A percentile compares a stretch with the other conserved stretches of the same genome.
These are phyloP conservation scores for Periglandula ipomoeae DNA, from an alignment of 2,329 filamentous ascomycete species.

Conservation along the genomic window DNA sequence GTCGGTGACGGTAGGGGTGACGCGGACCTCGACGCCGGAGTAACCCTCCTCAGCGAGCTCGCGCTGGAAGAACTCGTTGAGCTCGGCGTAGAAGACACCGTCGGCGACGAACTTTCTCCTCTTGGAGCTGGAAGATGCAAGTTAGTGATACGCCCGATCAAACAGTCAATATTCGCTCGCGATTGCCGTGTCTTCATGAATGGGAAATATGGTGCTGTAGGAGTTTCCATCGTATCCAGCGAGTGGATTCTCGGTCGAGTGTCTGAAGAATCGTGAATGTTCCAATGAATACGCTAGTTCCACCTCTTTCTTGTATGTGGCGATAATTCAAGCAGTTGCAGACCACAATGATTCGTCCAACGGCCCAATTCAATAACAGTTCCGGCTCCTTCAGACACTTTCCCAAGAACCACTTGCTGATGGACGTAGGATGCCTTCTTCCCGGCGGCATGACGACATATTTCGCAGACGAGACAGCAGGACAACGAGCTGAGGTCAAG, in stretches of 20 bases:
- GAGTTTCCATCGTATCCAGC: background rate
- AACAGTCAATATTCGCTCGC: no score
- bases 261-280: background rate
- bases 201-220: background rate
- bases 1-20: slow-evolving; percentile 98
- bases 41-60: slow-evolving; percentile 99
- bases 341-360: background rate
- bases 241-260: background rate
- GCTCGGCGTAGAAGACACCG: slow-evolving; percentile 99
- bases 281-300: no score
- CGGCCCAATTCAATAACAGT: background rate
- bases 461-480: background rate
- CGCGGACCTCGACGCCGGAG: slow-evolving; percentile 99
- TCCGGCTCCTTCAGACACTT: background rate
- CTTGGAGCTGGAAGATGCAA: slow-evolving; percentile 57
- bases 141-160: no score
- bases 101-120: slow-evolving; percentile 92
- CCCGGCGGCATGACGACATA: background rate
- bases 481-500: background rate
- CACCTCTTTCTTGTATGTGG: no score
- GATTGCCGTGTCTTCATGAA: no score
- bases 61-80: slow-evolving; percentile 99
- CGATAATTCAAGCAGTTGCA: background rate
- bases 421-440: background rate
- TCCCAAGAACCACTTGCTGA: background rate